Conservation (phyloP, 2,329 filamentous ascomycete species). For the Pestalotiopsis sp. region DNA sequence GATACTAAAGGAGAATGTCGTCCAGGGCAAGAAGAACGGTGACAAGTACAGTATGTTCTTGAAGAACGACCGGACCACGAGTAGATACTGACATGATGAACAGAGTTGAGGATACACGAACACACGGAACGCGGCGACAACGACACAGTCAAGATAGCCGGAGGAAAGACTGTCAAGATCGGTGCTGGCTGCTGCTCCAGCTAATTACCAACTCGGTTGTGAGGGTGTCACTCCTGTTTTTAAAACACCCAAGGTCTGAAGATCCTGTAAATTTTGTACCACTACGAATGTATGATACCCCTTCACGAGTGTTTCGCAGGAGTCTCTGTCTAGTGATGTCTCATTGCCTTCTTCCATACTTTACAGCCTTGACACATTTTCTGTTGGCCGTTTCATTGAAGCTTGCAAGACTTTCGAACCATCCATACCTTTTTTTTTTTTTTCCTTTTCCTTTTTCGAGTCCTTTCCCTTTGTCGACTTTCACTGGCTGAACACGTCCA, state of each 20-base stretch:
- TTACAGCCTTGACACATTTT: not conserved
- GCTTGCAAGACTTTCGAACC: no score
- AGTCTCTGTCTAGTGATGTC: not conserved
- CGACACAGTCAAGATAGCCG: constrained; percentile 77
- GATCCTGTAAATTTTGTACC: not conserved
- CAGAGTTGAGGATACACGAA: constrained; percentile 87
- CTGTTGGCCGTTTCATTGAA: no score
- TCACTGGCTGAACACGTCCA: no score
- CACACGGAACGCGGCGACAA: constrained; percentile 93
- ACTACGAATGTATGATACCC: not conserved
- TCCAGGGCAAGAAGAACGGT: constrained; percentile 71
- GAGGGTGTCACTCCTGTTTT: not conserved
- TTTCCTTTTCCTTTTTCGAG: no score
- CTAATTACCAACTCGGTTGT: constrained; percentile 12
- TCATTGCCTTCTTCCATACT: not conserved
- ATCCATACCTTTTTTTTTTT: no score
- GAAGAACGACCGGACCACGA: constrained; percentile 7
- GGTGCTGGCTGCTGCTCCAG: constrained; percentile 28
- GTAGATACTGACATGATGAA: constrained; percentile 5
- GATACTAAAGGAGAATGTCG: constrained; percentile 81
- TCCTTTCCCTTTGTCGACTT: no score
- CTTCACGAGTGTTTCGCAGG: not conserved
- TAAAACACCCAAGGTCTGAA: not conserved
- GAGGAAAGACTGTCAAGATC: constrained; percentile 33
- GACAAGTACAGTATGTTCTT: constrained; percentile 62